A percentile compares a stretch with the other conserved stretches of the same genome.
These are phyloP conservation scores for Drosera spatulata DNA, from an alignment of 179 eudicot genomes.

Conservation along the genomic window DNA sequence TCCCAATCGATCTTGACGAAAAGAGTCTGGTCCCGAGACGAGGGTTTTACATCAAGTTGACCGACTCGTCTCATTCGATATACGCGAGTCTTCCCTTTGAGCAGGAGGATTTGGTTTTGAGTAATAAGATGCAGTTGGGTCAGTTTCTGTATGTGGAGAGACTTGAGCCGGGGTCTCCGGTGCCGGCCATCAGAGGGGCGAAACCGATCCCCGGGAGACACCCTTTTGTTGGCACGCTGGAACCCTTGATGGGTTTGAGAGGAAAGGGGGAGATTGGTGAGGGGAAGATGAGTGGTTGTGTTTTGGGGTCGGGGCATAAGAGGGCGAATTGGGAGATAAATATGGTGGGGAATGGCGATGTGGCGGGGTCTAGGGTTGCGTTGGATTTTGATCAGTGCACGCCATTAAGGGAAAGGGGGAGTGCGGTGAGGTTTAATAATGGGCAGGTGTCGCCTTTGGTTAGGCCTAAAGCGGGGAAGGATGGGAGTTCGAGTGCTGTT, in stretches of 20 bases:
- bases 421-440: slow-evolving; percentile 28
- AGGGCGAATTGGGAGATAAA: slow-evolving; percentile 82
- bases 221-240: slow-evolving; percentile 77
- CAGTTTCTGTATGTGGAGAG: slow-evolving; percentile 77
- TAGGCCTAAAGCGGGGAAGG: slow-evolving; percentile 26
- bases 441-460: slow-evolving; percentile 54
- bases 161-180: slow-evolving; percentile 82
- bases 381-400: slow-evolving; percentile 85
- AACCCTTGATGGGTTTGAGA: slow-evolving; percentile 69
- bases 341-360: slow-evolving; percentile 9
- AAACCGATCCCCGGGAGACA: slow-evolving; percentile 84
- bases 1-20: slow-evolving; percentile 91
- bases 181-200: slow-evolving; percentile 66
- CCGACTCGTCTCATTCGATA: slow-evolving; percentile 87
- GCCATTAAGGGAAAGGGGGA: slow-evolving; percentile 46
- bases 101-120: slow-evolving; percentile 85
- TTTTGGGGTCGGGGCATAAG: slow-evolving; percentile 27
- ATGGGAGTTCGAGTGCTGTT: slow-evolving; percentile 19
- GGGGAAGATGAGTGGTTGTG: slow-evolving; percentile 7
- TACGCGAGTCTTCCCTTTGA: slow-evolving; percentile 72
- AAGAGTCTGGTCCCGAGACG: slow-evolving; percentile 69
- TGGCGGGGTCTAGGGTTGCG: slow-evolving; percentile 39
- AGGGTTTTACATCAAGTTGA: slow-evolving; percentile 76
- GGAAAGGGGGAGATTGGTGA: slow-evolving; percentile 34
- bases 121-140: slow-evolving; percentile 80